Conservation (phyloP, 345 rosid genomes). For the Brassica incana region DNA sequence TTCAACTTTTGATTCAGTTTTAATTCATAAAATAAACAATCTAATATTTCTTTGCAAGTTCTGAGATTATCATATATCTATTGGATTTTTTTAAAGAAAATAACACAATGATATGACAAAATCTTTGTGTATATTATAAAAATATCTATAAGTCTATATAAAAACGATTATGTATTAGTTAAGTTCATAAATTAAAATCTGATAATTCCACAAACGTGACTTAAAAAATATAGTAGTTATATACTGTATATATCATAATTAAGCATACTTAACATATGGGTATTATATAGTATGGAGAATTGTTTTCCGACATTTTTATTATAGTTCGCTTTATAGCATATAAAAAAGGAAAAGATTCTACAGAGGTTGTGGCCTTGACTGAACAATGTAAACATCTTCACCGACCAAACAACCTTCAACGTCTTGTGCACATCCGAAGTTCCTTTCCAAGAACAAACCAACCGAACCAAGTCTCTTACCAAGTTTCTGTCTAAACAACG, state of each 20-base stretch:
- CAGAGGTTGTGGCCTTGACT: slow-evolving; percentile 88
- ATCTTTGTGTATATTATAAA: slow-evolving; percentile 4
- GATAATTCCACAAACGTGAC: not conserved
- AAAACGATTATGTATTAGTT: not conserved
- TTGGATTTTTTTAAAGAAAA: not conserved
- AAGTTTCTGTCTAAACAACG: slow-evolving; percentile 62
- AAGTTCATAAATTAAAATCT: not conserved
- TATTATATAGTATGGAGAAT: slow-evolving; percentile 1
- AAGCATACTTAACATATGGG: not conserved
- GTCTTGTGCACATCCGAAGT: slow-evolving; percentile 92
- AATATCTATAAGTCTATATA: not conserved
- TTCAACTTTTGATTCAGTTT: not conserved
- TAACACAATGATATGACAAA: not conserved
- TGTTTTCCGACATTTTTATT: slow-evolving; percentile 9
- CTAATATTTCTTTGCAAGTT: not conserved
- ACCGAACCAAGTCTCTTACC: slow-evolving; percentile 77
- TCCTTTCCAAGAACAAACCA: slow-evolving; percentile 79
- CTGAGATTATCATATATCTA: slow-evolving; percentile 5
- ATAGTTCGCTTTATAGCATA: not conserved
- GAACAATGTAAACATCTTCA: slow-evolving; percentile 73
- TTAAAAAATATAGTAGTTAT: not conserved
- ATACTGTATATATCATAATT: not conserved
- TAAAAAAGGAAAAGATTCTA: slow-evolving; percentile 24
- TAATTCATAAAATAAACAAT: not conserved
- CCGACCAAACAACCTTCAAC: slow-evolving; percentile 96